A percentile compares a stretch with the other conserved stretches of the same genome.
Conservation (phyloP, 495 filamentous ascomycete species). For the Parmelia sp. region DNA sequence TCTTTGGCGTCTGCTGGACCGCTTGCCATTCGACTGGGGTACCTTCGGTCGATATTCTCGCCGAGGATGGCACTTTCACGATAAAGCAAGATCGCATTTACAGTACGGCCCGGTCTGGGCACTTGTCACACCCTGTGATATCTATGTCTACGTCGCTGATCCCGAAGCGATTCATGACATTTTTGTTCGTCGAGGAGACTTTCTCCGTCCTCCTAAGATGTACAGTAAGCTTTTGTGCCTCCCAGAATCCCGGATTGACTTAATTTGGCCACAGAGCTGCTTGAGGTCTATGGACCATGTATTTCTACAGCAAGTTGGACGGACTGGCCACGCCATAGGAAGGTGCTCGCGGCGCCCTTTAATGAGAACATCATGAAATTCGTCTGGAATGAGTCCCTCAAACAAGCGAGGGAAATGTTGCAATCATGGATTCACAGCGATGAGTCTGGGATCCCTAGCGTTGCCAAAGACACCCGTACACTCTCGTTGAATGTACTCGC, state of each 20-base stretch:
- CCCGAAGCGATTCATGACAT: not conserved
- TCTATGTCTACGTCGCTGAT: constrained; percentile 3
- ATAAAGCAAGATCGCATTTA: constrained; percentile 1
- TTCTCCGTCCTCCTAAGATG: not conserved
- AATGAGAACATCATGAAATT: not conserved
- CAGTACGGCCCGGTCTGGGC: constrained; percentile 1
- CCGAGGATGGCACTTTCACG: not conserved
- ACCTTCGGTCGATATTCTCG: constrained; percentile 2
- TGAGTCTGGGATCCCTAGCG: not conserved
- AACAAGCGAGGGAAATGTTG: not conserved
- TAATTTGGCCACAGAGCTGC: constrained; percentile 1
- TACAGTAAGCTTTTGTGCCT: not conserved
- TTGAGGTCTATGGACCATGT: constrained; percentile 5
- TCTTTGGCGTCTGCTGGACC: not conserved
- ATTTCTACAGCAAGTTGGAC: constrained; percentile 8
- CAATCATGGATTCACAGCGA: not conserved
- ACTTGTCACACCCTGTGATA: not conserved
- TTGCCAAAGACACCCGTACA: not conserved
- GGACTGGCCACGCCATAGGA: not conserved
- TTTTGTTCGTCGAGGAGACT: not conserved
- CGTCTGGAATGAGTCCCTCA: not conserved
- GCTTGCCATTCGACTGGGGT: not conserved
- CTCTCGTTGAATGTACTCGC: constrained; percentile 12
- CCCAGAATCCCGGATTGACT: not conserved
- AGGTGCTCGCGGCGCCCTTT: not conserved